Base-by-base conservation (phyloP, 2,329 filamentous ascomycete species). In the Ophiosphaerella herpotricha region DNA sequence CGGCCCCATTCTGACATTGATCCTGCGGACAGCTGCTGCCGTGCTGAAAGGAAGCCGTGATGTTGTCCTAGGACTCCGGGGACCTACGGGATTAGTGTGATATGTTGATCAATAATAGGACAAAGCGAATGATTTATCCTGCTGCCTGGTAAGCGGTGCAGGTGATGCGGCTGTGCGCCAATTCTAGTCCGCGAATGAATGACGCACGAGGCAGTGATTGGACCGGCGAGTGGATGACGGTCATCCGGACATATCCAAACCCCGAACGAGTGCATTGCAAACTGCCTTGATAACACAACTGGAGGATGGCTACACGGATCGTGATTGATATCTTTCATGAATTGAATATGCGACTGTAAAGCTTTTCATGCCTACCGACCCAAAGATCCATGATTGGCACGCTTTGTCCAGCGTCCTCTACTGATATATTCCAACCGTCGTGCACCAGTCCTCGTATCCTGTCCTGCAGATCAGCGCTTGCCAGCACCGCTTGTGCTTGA, bases 261-360 rank as follows among this genome's bases (percentile, higher is more conserved):
- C 23, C 21, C 21, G 38, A n/a, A 11, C 26, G 4, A 29, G 26
- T 18, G 14, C 37, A 18, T 39, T 21, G 23, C 37, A 21, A 21
- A 21, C 18, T 4, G 4, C 18, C 18, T 21, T 21, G 18, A 4
- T 21, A 21, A 18, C 18, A 4, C 18, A 21, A 21, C 4, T 21
- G 18, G 4, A 21, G 18, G 18, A 21, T 21, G 4, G 4, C 18
- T 21, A 21, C 4, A 21, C 18, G 18, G 18, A 21, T 21, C 26
- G 26, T 29, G 26, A 29, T 29, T 29, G 26, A 29, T 29, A 11
- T 8, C 9, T 11, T 21, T 63, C 66, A 93, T 62, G 89, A 92
- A 74, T 94, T 94, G 68, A 94, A 94, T 46, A 94, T 93, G 61
- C 90, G 84, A 50, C 89, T 92, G 72, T 94, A 94, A 57, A 94